Conservation (phyloP, 2,329 filamentous ascomycete genomes). For the Aureobasidium sp. region DNA sequence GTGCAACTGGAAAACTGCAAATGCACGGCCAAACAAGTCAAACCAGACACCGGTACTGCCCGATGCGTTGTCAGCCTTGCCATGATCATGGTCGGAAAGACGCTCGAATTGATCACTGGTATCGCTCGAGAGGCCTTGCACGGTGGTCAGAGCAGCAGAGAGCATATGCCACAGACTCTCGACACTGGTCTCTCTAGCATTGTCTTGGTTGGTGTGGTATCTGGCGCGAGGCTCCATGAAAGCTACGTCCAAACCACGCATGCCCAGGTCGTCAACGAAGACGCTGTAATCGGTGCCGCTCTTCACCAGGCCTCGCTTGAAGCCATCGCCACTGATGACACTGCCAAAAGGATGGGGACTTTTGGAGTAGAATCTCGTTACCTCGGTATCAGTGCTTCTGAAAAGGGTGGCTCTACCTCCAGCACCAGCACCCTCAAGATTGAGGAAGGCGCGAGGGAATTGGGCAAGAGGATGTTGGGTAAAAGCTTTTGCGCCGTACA, state of each 20-base stretch:
- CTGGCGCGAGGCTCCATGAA: constrained; percentile 80
- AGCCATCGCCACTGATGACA: constrained; percentile 76
- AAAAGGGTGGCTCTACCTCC: constrained; percentile 85
- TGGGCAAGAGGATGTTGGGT: constrained; percentile 73
- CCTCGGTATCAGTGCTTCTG: constrained; percentile 77
- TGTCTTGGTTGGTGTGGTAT: constrained; percentile 90
- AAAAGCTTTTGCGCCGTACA: constrained; percentile 82
- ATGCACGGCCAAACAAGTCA: constrained; percentile 73
- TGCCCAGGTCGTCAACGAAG: constrained; percentile 68
- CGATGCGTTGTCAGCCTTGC: constrained; percentile 59
- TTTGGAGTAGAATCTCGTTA: constrained; percentile 69
- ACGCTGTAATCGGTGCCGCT: constrained; percentile 88
- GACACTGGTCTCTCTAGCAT: constrained; percentile 67
- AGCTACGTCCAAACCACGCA: constrained; percentile 84
- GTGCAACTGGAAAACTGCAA: constrained; percentile 71
- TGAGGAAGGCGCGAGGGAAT: constrained; percentile 82
- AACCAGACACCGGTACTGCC: constrained; percentile 73
- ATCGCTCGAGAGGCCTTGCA: constrained; percentile 62
- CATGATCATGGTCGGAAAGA: constrained; percentile 47
- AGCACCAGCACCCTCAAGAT: constrained; percentile 89
- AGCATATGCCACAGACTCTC: constrained; percentile 90
- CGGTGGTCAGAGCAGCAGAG: constrained; percentile 69
- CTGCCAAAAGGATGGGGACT: constrained; percentile 73
- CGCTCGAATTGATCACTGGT: constrained; percentile 61
- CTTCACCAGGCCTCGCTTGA: constrained; percentile 67